Base-by-base conservation (phyloP, 2,329 filamentous ascomycete genomes). In the Acrodontium crateriforme region DNA sequence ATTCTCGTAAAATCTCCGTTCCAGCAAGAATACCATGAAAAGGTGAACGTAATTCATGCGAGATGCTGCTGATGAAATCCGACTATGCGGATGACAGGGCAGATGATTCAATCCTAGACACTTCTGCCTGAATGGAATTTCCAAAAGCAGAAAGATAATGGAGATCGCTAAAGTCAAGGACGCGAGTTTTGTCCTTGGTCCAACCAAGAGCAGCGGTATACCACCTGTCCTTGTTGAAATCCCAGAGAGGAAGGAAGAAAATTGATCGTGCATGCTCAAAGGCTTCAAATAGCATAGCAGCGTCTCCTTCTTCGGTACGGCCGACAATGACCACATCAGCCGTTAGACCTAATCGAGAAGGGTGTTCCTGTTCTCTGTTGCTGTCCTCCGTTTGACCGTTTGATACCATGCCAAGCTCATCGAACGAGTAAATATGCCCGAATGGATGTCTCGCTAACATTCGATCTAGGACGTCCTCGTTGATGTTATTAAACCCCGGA, bases 191-290 rank as follows among this genome's bases (percentile, higher is more conserved):
- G 16, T 50, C 58, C 21, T 59, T 58, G 22, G 60, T 59, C 21
- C 56, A 60, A 4, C 54, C 51, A 18, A 59, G 17, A 4, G 35
- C 58, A 13, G 55, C 57, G 4, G 55, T 50, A 18, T 22, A 22
- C 20, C 20, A 22, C 5, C n/a, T 4, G 13, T 22, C 20, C 20
- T 22, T 22, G 10, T 22, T 10, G 20, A 22, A 22, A 8, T 66
- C 63, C 58, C 60, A 65, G 0, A 67, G 36, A 0, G 62, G 62
- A 7, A 65, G 47, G 30, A 67, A 66, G 4, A 66, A 49, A 6
- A 66, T 49, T 26, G 63, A 60, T 2, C 50, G 44, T 2, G 20
- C 20, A 8, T 22, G 10, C 8, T 22, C 13, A 12, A 22, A 4
- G 8, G 20, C 20, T 10, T n/a, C 5, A 22, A 12, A 22, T 22